Evolutionary conservation across 768 basidiomycete genomes (phyloP).

Genomic region (Kwoniella europaea): DNA sequence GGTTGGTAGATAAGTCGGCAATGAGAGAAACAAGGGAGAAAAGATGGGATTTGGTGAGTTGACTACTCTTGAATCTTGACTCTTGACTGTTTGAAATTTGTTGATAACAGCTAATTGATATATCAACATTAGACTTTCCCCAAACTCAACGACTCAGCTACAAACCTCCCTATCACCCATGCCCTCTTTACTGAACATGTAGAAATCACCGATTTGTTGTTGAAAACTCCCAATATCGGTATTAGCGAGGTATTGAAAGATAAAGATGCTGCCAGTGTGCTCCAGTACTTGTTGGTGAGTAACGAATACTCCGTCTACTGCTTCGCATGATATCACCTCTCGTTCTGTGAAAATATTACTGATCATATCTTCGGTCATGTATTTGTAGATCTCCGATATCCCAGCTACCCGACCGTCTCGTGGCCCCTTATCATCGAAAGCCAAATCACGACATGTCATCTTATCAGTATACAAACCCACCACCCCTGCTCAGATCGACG

Average conservation of each 20-base stretch:
- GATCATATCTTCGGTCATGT: too few relatives aligned
- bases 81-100: background rate
- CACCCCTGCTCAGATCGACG: slow-evolving; percentile 61
- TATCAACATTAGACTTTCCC: slow-evolving; percentile 71
- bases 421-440: slow-evolving; percentile 62
- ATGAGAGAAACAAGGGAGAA: slow-evolving; percentile 69
- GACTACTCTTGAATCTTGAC: background rate
- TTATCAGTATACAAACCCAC: slow-evolving; percentile 68
- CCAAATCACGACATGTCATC: slow-evolving; percentile 74
- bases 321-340: background rate
- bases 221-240: slow-evolving; percentile 67
- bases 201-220: slow-evolving; percentile 77
- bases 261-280: slow-evolving; percentile 71
- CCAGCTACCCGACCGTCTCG: slow-evolving; percentile 70
- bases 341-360: too few relatives aligned
- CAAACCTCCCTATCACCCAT: slow-evolving; percentile 66
- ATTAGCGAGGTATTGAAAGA: slow-evolving; percentile 69
- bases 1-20: slow-evolving; percentile 78
- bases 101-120: background rate
- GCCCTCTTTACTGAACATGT: slow-evolving; percentile 87
- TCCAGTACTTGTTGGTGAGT: slow-evolving; percentile 82
- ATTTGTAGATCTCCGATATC: slow-evolving; percentile 72
- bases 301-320: slow-evolving; percentile 50
- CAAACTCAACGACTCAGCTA: slow-evolving; percentile 65
- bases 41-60: slow-evolving; percentile 84